Base-by-base conservation (phyloP, 805 yeast genomes). In the Zygoascus biomembranicola region DNA sequence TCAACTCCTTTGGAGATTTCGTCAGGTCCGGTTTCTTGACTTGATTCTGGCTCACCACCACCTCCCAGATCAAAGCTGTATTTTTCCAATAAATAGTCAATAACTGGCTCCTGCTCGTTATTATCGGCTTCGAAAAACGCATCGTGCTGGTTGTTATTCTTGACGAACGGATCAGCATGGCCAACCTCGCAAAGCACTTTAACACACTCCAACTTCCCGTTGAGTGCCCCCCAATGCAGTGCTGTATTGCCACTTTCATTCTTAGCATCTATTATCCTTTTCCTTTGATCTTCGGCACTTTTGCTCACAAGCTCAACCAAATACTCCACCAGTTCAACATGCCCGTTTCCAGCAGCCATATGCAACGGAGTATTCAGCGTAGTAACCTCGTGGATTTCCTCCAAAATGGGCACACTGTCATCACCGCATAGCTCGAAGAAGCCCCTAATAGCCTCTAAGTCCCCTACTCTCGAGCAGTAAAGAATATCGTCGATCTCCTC, bases 301-400 rank as follows among this genome's bases (percentile, higher is more conserved):
- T 80, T 76, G 32, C 57, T 51, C 6, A 48, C 42, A 23, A 57
- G 53, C n/a, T 47, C 43, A 10, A 61, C 9, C 23, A 61, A 57
- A 61, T 77, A 85, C 61, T 78, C 69, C 26, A 87, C 78, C 3
- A 83, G 80, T 32, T 83, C 90, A 4, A 73, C 58, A 66, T 92
- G 95, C 1, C 97, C 99, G 69, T 94, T 94, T 28, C 95, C 99
- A 23, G 95, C 83, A 0, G 98, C 97, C 90, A 88, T 87, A 66
- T 94, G 99, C 49, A 94, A 71, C 8, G 96, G 85, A 0, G 96
- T 87, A 50, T 87, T 80, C 42, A 76, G 67, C 1, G 90, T 76
- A 51, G 67, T 73, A 47, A 81, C 83, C 60, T 90, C 96, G 58
- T 75, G 74, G 59, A 85, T 82, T 76, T 49, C 79, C 77, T 50